These are phyloP conservation scores for Diplodia mutila DNA, from an alignment of 2,329 filamentous ascomycete genomes.

Conservation along the genomic window DNA sequence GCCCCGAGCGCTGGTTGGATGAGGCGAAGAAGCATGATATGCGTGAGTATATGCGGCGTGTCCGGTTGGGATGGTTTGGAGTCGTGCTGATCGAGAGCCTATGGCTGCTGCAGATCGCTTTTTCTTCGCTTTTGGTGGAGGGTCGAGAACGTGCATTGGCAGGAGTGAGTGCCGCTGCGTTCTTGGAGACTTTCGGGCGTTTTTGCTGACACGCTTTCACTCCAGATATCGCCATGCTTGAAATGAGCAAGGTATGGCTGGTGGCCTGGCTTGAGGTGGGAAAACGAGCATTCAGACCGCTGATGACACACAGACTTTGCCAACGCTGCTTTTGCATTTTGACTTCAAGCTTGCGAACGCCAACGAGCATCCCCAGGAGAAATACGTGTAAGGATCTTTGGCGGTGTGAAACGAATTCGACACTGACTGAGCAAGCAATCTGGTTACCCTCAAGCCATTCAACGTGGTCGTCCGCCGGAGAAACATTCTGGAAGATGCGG, in stretches of 20 bases:
- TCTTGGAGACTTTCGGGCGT: neutral
- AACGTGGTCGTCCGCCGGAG: too few relatives aligned
- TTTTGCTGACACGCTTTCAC: neutral
- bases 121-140: slow-evolving; percentile 30
- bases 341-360: too few relatives aligned
- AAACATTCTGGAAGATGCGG: too few relatives aligned
- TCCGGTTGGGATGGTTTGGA: neutral
- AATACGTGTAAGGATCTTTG: too few relatives aligned
- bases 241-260: neutral
- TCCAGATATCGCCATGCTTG: neutral
- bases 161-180: slow-evolving; percentile 20
- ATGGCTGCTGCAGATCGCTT: slow-evolving; percentile 27
- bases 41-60: neutral
- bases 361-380: too few relatives aligned
- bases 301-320: too few relatives aligned
- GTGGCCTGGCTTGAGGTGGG: too few relatives aligned
- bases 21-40: slow-evolving; percentile 23
- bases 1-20: slow-evolving; percentile 55
- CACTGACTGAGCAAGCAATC: too few relatives aligned
- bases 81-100: neutral
- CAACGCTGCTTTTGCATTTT: too few relatives aligned
- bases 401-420: too few relatives aligned
- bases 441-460: too few relatives aligned
- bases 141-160: slow-evolving; percentile 32
- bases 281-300: too few relatives aligned